Base-by-base conservation (phyloP, 495 filamentous ascomycete genomes). In the Aspergillus funiculosus region DNA sequence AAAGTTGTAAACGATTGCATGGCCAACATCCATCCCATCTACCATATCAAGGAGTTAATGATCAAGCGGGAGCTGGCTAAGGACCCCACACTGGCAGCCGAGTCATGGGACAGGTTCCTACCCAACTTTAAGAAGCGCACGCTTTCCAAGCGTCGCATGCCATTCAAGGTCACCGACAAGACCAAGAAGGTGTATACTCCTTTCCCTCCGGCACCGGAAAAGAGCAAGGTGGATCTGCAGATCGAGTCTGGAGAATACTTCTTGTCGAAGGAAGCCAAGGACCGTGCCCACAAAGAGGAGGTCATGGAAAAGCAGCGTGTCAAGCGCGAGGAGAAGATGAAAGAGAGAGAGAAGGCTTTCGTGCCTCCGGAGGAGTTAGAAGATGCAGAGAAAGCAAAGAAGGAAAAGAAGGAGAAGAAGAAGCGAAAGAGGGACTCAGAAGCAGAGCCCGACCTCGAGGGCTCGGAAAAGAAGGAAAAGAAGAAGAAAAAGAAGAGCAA, bases 241-340 rank as follows among this genome's bases (percentile, higher is more conserved):
- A 92, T 97, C 69, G 92, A 99, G 77, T 89, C 79, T 55, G 94
- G 94, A 61, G 92, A 97, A 71, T 97, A 92, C 69, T 96, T 97
- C 70, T 68, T 97, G 59, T 79, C 80, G 42, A 94, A 94, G 75
- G 80, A 92, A 58, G 89, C 86, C 37, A 94, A 89, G 75, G 87
- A 94, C 51, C 75, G 91, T 39, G 86, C 78, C 42, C 80, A 73
- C 40, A 82, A 83, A 67, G 85, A 91, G 52, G 82, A 85, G 54
- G 71, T 86, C 41, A 75, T 87, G 54, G 88, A 90, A 68, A 80
- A 81, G 57, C 84, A 91, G 70, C 82, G 81, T 60, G 69, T 78
- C 65, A 94, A 92, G 77, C 85, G 85, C 68, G 81, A 80, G 44
- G 88, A 94, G 72, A 95, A 89, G 78, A 80, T 85, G 76, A 80